Evolutionary conservation across 106 monocot species (phyloP).

Genomic region (Amphibolis antarctica): DNA sequence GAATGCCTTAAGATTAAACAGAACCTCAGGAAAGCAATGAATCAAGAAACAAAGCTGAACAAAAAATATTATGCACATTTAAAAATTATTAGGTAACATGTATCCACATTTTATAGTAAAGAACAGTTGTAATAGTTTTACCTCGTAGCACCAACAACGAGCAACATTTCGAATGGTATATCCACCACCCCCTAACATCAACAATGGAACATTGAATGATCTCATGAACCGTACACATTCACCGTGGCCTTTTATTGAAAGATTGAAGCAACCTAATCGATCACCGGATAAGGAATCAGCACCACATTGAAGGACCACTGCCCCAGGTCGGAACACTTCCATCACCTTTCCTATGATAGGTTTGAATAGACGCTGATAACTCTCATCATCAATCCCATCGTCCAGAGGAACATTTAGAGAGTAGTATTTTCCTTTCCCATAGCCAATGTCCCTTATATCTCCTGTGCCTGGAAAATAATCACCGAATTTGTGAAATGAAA

Average conservation of each 20-base stretch:
- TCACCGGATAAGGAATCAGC: slow-evolving; percentile 31
- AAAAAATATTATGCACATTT: background rate
- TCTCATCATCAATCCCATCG: slow-evolving; percentile 29
- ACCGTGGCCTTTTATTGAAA: slow-evolving; percentile 27
- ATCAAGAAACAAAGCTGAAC: background rate
- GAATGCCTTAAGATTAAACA: too few relatives aligned
- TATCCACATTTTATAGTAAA: background rate
- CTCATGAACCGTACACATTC: slow-evolving; percentile 25
- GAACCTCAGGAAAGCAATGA: background rate
- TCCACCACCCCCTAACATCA: slow-evolving; percentile 25
- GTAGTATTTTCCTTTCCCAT: slow-evolving; percentile 24
- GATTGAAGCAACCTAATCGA: slow-evolving; percentile 24
- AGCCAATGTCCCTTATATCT: slow-evolving; percentile 21
- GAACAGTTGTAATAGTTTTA: background rate
- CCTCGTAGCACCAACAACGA: slow-evolving; percentile 31
- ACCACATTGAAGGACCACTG: slow-evolving; percentile 29
- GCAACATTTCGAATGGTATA: slow-evolving; percentile 33
- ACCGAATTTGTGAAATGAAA: slow-evolving; percentile 29
- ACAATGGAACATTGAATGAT: slow-evolving; percentile 25
- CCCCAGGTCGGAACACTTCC: slow-evolving; percentile 29
- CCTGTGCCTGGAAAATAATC: slow-evolving; percentile 30
- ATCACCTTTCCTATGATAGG: slow-evolving; percentile 26
- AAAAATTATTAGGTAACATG: background rate
- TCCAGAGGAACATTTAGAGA: slow-evolving; percentile 27
- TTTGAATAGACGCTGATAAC: slow-evolving; percentile 22